Evolutionary conservation across 2,329 filamentous ascomycete genomes (phyloP).

Genomic region (Hymenoscyphus fructigenus): DNA sequence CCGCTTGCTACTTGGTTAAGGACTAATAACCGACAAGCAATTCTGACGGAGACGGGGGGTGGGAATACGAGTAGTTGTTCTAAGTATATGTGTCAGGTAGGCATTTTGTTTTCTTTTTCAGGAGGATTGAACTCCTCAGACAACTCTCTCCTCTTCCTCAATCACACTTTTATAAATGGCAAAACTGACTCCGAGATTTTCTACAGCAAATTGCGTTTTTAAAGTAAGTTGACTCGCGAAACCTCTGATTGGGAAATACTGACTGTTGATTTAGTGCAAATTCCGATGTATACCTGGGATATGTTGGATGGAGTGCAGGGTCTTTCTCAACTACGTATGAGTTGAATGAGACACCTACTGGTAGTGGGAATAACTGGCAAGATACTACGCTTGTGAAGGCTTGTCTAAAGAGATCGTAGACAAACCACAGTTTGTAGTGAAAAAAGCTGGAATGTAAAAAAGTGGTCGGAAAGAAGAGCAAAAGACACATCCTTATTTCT

Average conservation of each 20-base stretch:
- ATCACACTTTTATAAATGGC: no score
- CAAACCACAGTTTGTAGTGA: no score
- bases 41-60: slow-evolving; percentile 54
- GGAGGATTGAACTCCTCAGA: no score
- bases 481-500: no score
- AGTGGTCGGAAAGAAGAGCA: no score
- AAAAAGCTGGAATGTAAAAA: no score
- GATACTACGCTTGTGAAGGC: slow-evolving; percentile 29
- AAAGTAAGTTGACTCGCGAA: slow-evolving; percentile 24
- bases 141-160: no score
- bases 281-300: slow-evolving; percentile 41
- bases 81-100: slow-evolving; percentile 33
- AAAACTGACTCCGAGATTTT: no score
- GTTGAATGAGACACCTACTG: slow-evolving; percentile 29
- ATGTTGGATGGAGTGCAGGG: slow-evolving; percentile 41
- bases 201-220: slow-evolving; percentile 34
- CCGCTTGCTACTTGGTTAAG: slow-evolving; percentile 49
- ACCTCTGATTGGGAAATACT: not conserved
- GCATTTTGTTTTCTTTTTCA: no score
- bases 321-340: slow-evolving; percentile 33
- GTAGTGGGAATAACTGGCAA: slow-evolving; percentile 21
- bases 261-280: slow-evolving; percentile 30
- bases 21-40: slow-evolving; percentile 46
- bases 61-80: slow-evolving; percentile 36
- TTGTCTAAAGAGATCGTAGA: slow-evolving; percentile 17